phyloP scores from a whole-genome alignment of 805 yeast species.

The Candida quercuum region DNA sequence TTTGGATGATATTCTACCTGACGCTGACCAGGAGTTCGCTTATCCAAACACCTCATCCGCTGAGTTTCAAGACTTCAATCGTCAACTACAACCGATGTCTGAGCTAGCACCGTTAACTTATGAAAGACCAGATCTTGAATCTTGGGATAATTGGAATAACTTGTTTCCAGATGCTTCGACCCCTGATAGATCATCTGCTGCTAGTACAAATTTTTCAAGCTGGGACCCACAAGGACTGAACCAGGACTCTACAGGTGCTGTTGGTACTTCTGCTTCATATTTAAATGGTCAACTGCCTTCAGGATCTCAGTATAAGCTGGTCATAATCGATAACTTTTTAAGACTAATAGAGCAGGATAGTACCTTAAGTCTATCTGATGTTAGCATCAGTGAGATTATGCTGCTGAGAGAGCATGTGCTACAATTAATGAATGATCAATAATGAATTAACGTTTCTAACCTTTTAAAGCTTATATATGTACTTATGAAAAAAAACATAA shows the following conservation, averaged over 20 bases:
- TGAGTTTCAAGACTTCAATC: not conserved
- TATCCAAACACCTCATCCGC: not conserved
- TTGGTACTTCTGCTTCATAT: not conserved
- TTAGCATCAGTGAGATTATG: conserved; percentile 6
- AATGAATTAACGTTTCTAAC: not conserved
- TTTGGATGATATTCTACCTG: conserved; percentile 1
- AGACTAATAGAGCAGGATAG: conserved; percentile 7
- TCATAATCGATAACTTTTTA: conserved; percentile 9
- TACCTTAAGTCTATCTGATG: conserved; percentile 2
- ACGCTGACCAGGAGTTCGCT: not conserved
- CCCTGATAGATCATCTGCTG: not conserved
- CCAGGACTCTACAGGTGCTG: not conserved
- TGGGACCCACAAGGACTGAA: not conserved
- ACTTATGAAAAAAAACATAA: too few species aligned
- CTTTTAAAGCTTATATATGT: too few species aligned
- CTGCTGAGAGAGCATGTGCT: not conserved
- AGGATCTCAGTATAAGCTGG: conserved; percentile 3
- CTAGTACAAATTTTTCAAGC: not conserved
- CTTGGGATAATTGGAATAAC: conserved; percentile 3
- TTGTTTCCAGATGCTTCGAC: not conserved
- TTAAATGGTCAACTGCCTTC: not conserved
- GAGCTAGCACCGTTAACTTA: conserved; percentile 9
- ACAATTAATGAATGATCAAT: not conserved
- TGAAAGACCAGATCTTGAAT: conserved; percentile 6
- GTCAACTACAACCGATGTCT: conserved; percentile 20